Evolutionary conservation across 768 basidiomycete genomes (phyloP), one percentile per base, ranked within the genome.

Genomic region (Tricholoma saponaceum): DNA sequence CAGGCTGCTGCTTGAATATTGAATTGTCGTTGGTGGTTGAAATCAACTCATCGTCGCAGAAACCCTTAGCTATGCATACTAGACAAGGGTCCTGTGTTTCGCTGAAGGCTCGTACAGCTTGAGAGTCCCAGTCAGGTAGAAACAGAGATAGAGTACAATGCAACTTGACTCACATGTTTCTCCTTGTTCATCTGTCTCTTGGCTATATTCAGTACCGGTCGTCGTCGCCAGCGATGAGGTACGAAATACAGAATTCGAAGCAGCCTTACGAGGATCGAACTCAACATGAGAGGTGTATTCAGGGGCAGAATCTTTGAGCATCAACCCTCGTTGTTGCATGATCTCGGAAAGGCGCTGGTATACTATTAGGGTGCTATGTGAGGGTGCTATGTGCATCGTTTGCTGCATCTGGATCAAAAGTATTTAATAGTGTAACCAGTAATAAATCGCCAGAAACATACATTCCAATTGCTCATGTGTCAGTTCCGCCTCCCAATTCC

Each of bases 1-100:
- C 97, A 16, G 90, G 85, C 60, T 98, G 97, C 67, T 99, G 95
- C 76, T 98, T 99, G 83, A 95, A 99, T 97, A 99, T 99, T 13
- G 95, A 88, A 77, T 99, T 99, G 63, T 96, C 95, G 69, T 98
- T 98, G 50, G 97, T 98, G 70, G 98, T 96, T 20, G 84, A 72
- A 68, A 99, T 95, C 59, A 99, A 83, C 73, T 99, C 97, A 5
- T 98, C 94, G 62, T 99, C 97, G 69, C 97, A 99, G 73, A 98
- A n/a, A 90, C 56, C 97, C 97, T 71, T 98, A 0, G 97, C 97
- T 64, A 99, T 98, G 76, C 96, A 99, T 20, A 97, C 97, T 58
- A 99, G 80, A 76, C 97, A 98, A 1, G 96, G 97, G 69, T 99
- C 97, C 43, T 96, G 90, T 55, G 91, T 91, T 75, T 98, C 97